Conservation (phyloP, 2,329 filamentous ascomycete species). For the Ciborinia camelliae region DNA sequence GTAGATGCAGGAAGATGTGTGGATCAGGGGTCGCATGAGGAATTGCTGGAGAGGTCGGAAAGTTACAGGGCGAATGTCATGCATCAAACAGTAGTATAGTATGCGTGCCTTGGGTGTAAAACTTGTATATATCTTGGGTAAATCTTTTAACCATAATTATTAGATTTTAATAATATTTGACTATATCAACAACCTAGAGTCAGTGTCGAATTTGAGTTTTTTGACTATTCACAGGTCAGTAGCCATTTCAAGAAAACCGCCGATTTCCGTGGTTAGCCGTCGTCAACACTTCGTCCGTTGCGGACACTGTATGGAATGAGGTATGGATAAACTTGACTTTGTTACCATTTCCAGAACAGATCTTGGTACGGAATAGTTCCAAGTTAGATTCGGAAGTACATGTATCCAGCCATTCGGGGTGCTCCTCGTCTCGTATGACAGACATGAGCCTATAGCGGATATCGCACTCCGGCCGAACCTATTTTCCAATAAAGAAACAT, state of each 20-base stretch:
- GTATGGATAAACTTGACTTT: not conserved
- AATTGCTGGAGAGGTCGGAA: constrained; percentile 50
- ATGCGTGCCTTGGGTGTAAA: constrained; percentile 51
- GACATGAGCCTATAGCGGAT: not conserved
- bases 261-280: not conserved
- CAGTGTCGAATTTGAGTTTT: not conserved
- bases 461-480: not conserved
- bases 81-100: constrained; percentile 39
- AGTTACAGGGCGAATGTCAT: constrained; percentile 48
- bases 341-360: not conserved
- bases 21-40: constrained; percentile 52
- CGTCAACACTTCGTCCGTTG: not conserved
- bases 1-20: constrained; percentile 52
- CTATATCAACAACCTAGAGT: not conserved
- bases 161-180: not conserved
- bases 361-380: not conserved
- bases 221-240: not conserved
- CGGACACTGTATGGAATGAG: not conserved
- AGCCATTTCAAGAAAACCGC: not conserved
- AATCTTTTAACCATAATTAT: not conserved
- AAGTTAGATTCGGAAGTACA: no score
- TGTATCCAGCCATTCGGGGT: not conserved
- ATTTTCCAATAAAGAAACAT: not conserved
- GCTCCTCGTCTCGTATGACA: not conserved
- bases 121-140: not conserved